phyloP scores from a whole-genome alignment of 208 protist genomes.

The Hexamita inflata region DNA sequence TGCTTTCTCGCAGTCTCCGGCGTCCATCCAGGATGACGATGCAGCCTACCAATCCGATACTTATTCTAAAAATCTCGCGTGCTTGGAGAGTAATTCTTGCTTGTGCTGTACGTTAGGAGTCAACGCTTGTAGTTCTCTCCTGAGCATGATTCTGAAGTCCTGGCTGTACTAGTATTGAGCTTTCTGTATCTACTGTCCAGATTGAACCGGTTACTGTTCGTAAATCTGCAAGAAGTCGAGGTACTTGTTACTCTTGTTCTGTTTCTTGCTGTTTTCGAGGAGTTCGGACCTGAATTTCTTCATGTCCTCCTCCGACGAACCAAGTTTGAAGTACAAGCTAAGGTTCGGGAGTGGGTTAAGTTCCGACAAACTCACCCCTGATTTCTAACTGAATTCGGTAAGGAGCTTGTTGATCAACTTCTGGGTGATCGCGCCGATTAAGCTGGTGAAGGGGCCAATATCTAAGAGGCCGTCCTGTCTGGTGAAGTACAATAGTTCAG shows the following conservation, averaged over 20 bases:
- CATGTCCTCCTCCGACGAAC: background rate
- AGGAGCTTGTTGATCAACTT: background rate
- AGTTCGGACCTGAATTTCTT: background rate
- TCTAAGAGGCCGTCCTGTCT: background rate
- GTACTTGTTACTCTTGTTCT: background rate
- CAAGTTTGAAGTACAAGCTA: background rate
- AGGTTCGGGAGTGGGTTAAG: background rate
- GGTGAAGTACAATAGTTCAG: slow-evolving; percentile 7
- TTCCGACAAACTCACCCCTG: background rate
- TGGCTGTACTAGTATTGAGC: background rate
- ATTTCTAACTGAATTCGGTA: background rate
- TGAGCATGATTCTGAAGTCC: slow-evolving; percentile 14
- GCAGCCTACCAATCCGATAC: background rate
- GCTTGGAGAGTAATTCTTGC: background rate
- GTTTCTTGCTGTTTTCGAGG: background rate
- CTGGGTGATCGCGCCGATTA: background rate
- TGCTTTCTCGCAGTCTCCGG: background rate
- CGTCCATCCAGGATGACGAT: slow-evolving; percentile 12
- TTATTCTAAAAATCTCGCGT: slow-evolving; percentile 5
- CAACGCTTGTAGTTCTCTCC: background rate
- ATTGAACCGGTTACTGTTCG: background rate
- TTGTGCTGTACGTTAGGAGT: background rate
- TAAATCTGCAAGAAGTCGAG: background rate
- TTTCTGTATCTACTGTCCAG: background rate
- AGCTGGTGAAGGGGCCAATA: background rate